Percentiles rank a stretch among this genome's conserved stretches.
Conservation (phyloP, 2,329 filamentous ascomycete species). For the Zasmidium angulare region DNA sequence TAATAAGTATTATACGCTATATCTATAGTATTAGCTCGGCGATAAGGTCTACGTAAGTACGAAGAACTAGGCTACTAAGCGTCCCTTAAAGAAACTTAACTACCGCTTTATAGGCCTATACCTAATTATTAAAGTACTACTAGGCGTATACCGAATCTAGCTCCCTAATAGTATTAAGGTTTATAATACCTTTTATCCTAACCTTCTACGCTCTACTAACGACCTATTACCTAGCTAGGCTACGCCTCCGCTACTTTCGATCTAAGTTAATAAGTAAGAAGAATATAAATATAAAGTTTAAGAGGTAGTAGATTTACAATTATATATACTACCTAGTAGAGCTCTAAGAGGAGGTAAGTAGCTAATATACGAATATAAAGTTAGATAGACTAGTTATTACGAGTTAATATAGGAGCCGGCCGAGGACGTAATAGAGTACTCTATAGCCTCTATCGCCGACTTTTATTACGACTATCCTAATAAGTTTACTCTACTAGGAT, state of each 20-base stretch:
- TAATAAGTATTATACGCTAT: neutral
- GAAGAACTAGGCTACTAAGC: neutral
- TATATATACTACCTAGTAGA: neutral
- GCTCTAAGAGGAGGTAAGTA: too few species aligned
- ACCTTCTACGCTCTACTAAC: too few species aligned
- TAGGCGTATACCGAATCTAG: neutral
- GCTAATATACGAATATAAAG: too few species aligned
- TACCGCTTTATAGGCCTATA: neutral
- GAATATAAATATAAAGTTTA: neutral
- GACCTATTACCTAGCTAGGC: neutral
- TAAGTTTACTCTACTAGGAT: too few species aligned
- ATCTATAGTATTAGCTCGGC: neutral
- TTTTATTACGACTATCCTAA: too few species aligned
- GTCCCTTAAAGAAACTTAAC: too few species aligned
- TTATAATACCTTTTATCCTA: too few species aligned
- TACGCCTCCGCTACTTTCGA: neutral
- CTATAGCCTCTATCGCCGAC: too few species aligned
- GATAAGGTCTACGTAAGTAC: conserved; percentile 1
- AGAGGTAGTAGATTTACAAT: neutral
- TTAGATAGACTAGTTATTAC: too few species aligned
- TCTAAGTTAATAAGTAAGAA: neutral
- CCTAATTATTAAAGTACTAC: neutral
- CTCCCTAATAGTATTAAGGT: too few species aligned
- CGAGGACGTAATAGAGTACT: too few species aligned
- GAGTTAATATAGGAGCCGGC: too few species aligned